Conservation (phyloP, 1,284 basidiomycete species). For the Ceratobasidium sp. region DNA sequence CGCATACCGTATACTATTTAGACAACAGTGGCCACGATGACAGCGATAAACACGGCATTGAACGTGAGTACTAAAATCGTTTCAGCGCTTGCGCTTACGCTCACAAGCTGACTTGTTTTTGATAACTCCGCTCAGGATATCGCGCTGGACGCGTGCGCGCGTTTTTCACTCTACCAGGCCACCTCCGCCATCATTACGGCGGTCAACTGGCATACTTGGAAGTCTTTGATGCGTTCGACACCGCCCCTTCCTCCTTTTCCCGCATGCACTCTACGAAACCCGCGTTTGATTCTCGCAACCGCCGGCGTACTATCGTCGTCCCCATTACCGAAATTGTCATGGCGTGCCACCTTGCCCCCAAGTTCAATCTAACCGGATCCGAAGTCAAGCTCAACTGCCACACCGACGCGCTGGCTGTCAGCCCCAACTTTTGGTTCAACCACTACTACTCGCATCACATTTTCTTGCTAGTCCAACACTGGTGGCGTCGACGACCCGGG, state of each 20-base stretch:
- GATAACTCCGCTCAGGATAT: too few species aligned
- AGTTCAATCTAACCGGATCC: not conserved
- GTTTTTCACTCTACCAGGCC: conserved; percentile 1
- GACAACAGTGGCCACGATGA: too few species aligned
- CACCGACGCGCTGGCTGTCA: not conserved
- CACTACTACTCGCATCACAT: conserved; percentile 14
- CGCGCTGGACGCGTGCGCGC: conserved; percentile 5
- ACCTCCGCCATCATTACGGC: not conserved
- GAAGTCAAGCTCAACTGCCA: not conserved
- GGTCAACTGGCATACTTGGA: not conserved
- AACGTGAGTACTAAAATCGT: too few species aligned
- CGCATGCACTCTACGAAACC: not conserved
- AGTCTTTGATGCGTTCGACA: not conserved
- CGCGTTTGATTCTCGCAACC: not conserved
- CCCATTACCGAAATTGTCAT: conserved; percentile 6
- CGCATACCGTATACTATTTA: too few species aligned
- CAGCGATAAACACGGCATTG: too few species aligned
- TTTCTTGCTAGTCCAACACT: conserved; percentile 15
- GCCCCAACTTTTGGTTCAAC: conserved; percentile 18
- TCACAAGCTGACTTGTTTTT: too few species aligned
- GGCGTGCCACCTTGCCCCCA: conserved; percentile 25
- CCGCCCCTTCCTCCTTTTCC: not conserved
- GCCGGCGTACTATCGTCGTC: conserved; percentile 6
- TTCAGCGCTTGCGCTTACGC: too few species aligned
- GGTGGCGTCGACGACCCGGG: not conserved